A percentile compares a stretch with the other conserved stretches of the same genome.
Evolutionary conservation across 75 land plant genomes (phyloP).

Genomic region (Cunninghamia lanceolata): DNA sequence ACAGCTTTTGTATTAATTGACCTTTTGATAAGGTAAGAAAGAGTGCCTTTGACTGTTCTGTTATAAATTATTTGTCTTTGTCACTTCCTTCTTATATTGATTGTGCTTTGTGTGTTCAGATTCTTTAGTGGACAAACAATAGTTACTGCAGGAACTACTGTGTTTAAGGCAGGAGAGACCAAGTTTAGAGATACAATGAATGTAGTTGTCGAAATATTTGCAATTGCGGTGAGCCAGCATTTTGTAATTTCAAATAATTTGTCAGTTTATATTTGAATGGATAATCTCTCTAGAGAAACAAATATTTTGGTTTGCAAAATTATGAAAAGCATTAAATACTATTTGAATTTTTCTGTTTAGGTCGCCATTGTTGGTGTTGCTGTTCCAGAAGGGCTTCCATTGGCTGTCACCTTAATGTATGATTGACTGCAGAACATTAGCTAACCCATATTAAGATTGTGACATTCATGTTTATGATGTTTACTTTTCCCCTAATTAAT

Average conservation of each 20-base stretch:
- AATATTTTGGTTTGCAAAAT: background rate
- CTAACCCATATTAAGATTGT: background rate
- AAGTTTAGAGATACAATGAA: constrained; percentile 31
- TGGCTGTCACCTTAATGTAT: no score
- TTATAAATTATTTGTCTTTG: background rate
- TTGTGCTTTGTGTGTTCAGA: constrained; percentile 12
- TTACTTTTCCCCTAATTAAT: background rate
- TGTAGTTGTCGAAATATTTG: constrained; percentile 49
- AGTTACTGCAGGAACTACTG: constrained; percentile 22
- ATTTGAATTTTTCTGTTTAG: constrained; percentile 21
- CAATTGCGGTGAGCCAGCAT: no score
- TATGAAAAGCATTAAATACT: background rate
- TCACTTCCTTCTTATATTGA: background rate
- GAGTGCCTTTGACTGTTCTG: no score
- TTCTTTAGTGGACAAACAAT: constrained; percentile 55
- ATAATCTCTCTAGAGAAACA: background rate
- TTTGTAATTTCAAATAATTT: no score
- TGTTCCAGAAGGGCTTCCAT: no score
- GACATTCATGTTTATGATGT: background rate
- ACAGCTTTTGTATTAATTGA: constrained; percentile 53
- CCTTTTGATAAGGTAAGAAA: constrained; percentile 18
- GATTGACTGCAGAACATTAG: constrained; percentile 15
- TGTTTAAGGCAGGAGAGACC: constrained; percentile 34
- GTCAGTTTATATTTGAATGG: background rate
- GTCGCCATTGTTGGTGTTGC: constrained; percentile 88